Evolutionary conservation across 306 rosid species (phyloP), one percentile per base, ranked within the genome.

Genomic region (Sophora flavescens): DNA sequence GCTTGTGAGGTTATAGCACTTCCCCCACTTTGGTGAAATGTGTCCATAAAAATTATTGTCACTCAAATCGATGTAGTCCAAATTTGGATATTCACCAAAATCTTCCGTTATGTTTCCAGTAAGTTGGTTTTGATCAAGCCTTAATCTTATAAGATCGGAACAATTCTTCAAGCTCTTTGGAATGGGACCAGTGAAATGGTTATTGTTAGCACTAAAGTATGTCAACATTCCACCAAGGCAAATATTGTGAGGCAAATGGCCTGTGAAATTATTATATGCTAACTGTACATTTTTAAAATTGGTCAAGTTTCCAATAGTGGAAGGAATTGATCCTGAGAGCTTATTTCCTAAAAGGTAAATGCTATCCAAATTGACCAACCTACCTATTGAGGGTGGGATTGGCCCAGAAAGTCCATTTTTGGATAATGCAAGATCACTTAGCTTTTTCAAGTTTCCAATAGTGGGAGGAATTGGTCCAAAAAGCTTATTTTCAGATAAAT

Each of bases 81-180:
- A 54, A 33, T 16, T 7, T 4, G 84, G 84, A 75, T 77, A 78
- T 6, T 58, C 54, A 6, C 86, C 83, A 44, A 83, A 78, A 50
- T 32, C 76, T 1, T 83, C 36, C 12, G 79, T 9, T 57, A 86
- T 74, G 53, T 86, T 53, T 64, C 81, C 87, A 35, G 44, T 13
- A 0, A 83, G 6, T 4, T 78, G 84, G 69, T 83, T 86, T 15
- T 26, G 30, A 0, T 75, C 78, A 35, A 83, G 67, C 52, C 82
- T 45, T 10, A 81, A 6, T 67, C 86, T 70, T 2, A 0, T 0
- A 32, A 72, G 51, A 26, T 54, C 53, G 0, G 68, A 28, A 17
- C 80, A 80, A 45, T 80, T 57, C 47, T 73, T 73, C 75, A 80
- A 57, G 16, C 84, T 80, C 6, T 2, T 45, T 14, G 79, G 75